Conservation (phyloP, 441 rosid genomes). For the Jatropha podagrica region DNA sequence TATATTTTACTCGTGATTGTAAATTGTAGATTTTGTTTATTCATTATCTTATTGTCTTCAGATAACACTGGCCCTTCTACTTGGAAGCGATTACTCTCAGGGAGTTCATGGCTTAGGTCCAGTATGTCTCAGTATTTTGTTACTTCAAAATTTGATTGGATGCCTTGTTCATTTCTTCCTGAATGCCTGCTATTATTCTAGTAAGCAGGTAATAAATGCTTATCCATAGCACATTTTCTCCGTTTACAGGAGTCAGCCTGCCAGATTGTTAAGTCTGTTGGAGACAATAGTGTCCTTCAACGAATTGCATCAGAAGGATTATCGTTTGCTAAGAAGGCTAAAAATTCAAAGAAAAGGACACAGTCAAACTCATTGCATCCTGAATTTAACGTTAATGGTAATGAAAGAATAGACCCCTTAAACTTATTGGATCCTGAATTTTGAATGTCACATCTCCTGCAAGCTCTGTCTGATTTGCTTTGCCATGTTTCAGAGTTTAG, state of each 20-base stretch:
- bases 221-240: not conserved
- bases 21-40: constrained; percentile 3
- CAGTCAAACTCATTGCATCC: constrained; percentile 29
- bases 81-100: constrained; percentile 86
- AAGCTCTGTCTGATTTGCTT: constrained; percentile 16
- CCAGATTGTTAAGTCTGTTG: constrained; percentile 66
- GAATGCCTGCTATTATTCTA: constrained; percentile 3
- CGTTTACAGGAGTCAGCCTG: constrained; percentile 73
- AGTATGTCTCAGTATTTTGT: constrained; percentile 43
- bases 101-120: constrained; percentile 86
- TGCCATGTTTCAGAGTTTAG: constrained; percentile 17
- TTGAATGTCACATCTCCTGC: not conserved
- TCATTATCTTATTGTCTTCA: constrained; percentile 33
- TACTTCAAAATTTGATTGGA: constrained; percentile 22
- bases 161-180: not conserved
- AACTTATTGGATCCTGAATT: not conserved
- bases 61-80: constrained; percentile 83
- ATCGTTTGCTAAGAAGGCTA: constrained; percentile 49
- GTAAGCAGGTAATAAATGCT: constrained; percentile 10
- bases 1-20: not conserved
- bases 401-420: constrained; percentile 19
- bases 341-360: constrained; percentile 47
- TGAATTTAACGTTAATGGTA: constrained; percentile 41
- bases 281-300: constrained; percentile 65
- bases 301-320: constrained; percentile 53